Evolutionary conservation across 2,329 filamentous ascomycete species (phyloP), one percentile per base, ranked within the genome.

Genomic region (Fusarium aywerte): DNA sequence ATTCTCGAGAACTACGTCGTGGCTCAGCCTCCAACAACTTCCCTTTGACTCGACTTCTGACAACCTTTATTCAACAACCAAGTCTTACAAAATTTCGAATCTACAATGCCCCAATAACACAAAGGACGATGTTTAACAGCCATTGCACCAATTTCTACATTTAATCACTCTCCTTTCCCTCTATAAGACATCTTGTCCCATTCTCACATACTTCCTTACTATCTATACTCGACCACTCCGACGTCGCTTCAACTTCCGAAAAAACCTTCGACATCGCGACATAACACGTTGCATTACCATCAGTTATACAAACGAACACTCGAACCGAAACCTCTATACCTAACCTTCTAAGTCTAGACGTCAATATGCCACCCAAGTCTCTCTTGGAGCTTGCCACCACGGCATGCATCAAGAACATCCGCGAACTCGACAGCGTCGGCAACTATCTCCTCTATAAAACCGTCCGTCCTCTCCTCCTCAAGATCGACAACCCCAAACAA

Each of bases 401-500:
- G 35, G 80, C 82, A 29, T 86, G 84, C 71, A 75, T 87, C 45
- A 84, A 83, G 65, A 84, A 89, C 70, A 79, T 87, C 62, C 77
- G 79, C 52, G 75, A 81, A 56, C 84, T 97, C 56, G 83, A 83
- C 43, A 89, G 92, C 76, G 82, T 97, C 42, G 92, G 92, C 68
- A 85, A 89, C 66, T 86, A 88, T 57, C 81, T 94, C 36, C 88
- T 90, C 4, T 92, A 90, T 78, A 79, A 84, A 23, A 73, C 74
- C 8, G 85, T 92, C 50, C 83, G 85, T 9, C 85, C 87, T 2
- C 86, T 97, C 38, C 87, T 98, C 31, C 74, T 86, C 50, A 89
- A 89, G 58, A 81, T 98, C 56, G 88, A 91, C 53, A 90, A 85
- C 66, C 89, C 93, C 2, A 80, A 85, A 42, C 93, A 97, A 76